Percentiles rank a stretch among this genome's conserved stretches.
Evolutionary conservation across 768 basidiomycete genomes (phyloP).

Genomic region (Fomitopsis serialis): DNA sequence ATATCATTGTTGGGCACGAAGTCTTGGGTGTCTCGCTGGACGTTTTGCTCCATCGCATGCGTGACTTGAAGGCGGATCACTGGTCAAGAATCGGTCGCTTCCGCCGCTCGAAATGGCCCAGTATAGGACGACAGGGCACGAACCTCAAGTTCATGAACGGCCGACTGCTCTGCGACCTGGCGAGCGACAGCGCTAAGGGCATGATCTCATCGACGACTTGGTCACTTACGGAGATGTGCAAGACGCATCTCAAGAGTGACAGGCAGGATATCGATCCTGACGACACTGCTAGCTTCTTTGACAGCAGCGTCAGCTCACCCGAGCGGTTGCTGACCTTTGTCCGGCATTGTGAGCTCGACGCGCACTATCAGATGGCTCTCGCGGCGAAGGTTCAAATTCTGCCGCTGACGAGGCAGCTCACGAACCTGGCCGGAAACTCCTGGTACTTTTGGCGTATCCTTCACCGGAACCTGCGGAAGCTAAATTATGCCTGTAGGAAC

Average conservation of each 20-base stretch:
- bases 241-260: slow-evolving; percentile 77
- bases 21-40: slow-evolving; percentile 89
- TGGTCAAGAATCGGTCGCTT: slow-evolving; percentile 94
- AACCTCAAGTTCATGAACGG: slow-evolving; percentile 84
- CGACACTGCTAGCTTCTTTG: slow-evolving; percentile 88
- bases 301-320: slow-evolving; percentile 71
- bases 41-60: slow-evolving; percentile 86
- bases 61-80: slow-evolving; percentile 84
- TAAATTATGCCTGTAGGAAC: slow-evolving; percentile 54
- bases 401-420: slow-evolving; percentile 88
- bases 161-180: slow-evolving; percentile 85
- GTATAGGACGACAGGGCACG: slow-evolving; percentile 73
- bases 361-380: slow-evolving; percentile 97
- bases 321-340: slow-evolving; percentile 83
- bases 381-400: slow-evolving; percentile 90
- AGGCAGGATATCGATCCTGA: slow-evolving; percentile 95
- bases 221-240: slow-evolving; percentile 97
- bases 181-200: slow-evolving; percentile 91
- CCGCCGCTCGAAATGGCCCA: slow-evolving; percentile 77
- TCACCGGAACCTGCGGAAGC: not conserved
- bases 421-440: slow-evolving; percentile 93
- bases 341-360: slow-evolving; percentile 91
- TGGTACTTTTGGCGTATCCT: slow-evolving; percentile 53
- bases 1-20: slow-evolving; percentile 92
- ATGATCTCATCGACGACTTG: slow-evolving; percentile 98